Percentiles rank a stretch among this genome's conserved stretches.
These are phyloP conservation scores for Glebionis coronaria DNA, from an alignment of 129 eudicot species.

Conservation along the genomic window DNA sequence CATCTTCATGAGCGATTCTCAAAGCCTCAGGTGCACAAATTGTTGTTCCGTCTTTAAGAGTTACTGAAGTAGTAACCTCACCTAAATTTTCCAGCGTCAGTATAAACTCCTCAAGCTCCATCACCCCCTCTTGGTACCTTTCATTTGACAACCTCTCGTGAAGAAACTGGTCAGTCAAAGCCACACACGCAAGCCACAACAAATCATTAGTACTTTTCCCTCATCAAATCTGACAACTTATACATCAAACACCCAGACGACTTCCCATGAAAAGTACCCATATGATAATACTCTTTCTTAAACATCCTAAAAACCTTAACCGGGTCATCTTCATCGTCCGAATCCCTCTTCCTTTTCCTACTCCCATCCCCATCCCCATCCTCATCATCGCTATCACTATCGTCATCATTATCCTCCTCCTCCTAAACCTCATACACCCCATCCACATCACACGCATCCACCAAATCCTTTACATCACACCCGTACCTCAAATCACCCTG, in stretches of 20 bases:
- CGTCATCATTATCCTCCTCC: constrained; percentile 54
- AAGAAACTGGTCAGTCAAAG: constrained; percentile 88
- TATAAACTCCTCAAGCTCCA: constrained; percentile 97
- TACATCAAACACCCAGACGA: constrained; percentile 97
- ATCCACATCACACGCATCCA: constrained; percentile 71
- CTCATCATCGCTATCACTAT: constrained; percentile 47
- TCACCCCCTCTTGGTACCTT: constrained; percentile 86
- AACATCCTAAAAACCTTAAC: constrained; percentile 65
- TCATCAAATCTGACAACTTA: constrained; percentile 64
- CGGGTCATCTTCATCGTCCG: constrained; percentile 60
- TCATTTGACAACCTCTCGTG: constrained; percentile 85
- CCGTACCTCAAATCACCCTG: constrained; percentile 84
- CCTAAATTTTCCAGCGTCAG: constrained; percentile 77
- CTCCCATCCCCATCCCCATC: constrained; percentile 41
- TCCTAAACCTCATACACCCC: constrained; percentile 72
- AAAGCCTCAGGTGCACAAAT: constrained; percentile 82
- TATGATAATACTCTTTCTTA: constrained; percentile 67
- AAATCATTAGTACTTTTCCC: constrained; percentile 70
- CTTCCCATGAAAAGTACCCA: constrained; percentile 97
- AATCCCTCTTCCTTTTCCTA: constrained; percentile 56
- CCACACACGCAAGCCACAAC: constrained; percentile 95
- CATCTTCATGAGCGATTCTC: constrained; percentile 81
- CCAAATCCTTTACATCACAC: constrained; percentile 65
- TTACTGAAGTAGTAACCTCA: constrained; percentile 53
- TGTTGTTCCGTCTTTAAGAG: constrained; percentile 86